phyloP scores from a whole-genome alignment of 108 stramenopile genomes.

The Stephanodiscus minutulus region DNA sequence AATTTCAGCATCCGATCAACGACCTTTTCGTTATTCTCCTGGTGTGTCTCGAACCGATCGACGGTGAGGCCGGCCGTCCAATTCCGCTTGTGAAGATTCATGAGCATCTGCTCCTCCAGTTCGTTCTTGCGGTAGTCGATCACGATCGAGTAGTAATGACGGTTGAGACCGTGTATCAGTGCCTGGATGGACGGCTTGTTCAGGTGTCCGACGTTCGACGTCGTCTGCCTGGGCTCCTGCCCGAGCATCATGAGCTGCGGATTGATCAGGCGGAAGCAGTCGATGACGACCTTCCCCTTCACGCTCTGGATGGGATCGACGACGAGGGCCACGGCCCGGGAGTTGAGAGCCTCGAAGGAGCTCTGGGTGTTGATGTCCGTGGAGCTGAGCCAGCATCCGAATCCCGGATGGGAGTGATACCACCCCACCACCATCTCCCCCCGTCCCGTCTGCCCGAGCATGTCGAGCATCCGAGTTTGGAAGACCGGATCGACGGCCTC shows the following conservation, averaged over 20 bases:
- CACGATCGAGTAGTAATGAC: conserved; percentile 98
- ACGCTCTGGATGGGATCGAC: conserved; percentile 99
- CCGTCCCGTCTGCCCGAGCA: conserved; percentile 98
- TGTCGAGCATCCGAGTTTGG: conserved; percentile 99
- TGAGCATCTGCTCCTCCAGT: conserved; percentile 99
- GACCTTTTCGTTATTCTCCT: conserved; percentile 79
- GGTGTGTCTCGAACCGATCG: conserved; percentile 89
- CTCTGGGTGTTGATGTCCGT: conserved; percentile 99
- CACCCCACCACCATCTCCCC: conserved; percentile 99
- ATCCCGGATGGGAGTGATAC: conserved; percentile 99
- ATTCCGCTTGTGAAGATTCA: conserved; percentile 94
- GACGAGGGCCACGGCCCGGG: conserved; percentile 96
- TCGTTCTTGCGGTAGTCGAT: conserved; percentile 99
- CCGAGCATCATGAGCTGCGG: conserved; percentile 98
- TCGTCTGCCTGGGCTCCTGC: conserved; percentile 98
- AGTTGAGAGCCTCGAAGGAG: conserved; percentile 94
- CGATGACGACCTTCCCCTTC: conserved; percentile 99
- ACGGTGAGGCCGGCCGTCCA: conserved; percentile 93
- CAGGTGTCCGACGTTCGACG: conserved; percentile 97
- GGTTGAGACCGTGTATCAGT: conserved; percentile 97
- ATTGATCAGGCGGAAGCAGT: conserved; percentile 99
- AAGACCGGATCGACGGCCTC: conserved; percentile 99
- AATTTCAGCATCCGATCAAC: conserved; percentile 92
- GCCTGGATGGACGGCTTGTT: conserved; percentile 99
- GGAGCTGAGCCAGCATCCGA: conserved; percentile 97